Conservation (phyloP, 768 basidiomycete genomes). For the Xerocomus potaroensis region DNA sequence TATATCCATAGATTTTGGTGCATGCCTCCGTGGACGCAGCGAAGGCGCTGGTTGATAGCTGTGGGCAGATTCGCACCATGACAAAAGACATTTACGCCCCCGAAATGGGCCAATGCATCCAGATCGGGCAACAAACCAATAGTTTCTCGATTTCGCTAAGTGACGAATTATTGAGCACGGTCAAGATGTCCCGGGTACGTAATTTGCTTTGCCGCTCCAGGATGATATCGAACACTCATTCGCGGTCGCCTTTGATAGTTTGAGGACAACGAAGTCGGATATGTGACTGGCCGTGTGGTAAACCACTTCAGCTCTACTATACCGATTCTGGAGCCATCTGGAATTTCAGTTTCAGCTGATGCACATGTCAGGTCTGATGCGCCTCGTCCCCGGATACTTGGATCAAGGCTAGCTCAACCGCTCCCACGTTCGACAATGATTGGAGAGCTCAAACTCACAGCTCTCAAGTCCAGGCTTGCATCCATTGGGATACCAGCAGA, state of each 20-base stretch:
- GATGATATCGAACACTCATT: conserved; percentile 4
- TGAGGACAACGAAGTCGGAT: conserved; percentile 96
- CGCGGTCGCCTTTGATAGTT: conserved; percentile 49
- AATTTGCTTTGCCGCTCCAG: background rate
- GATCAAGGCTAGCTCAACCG: conserved; percentile 58
- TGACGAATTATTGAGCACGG: conserved; percentile 73
- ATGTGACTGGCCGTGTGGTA: conserved; percentile 83
- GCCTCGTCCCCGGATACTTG: conserved; percentile 45
- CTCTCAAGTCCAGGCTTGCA: conserved; percentile 76
- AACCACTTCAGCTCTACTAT: conserved; percentile 84
- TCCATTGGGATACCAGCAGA: conserved; percentile 81
- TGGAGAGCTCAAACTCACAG: conserved; percentile 90
- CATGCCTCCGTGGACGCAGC: conserved; percentile 69
- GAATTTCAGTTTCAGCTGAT: conserved; percentile 29
- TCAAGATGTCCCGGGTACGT: conserved; percentile 85
- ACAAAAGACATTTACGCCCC: conserved; percentile 91
- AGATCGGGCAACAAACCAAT: conserved; percentile 94
- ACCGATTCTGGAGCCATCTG: conserved; percentile 76
- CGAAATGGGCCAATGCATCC: conserved; percentile 64
- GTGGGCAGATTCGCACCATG: conserved; percentile 80
- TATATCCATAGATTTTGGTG: conserved; percentile 69
- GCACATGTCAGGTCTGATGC: conserved; percentile 20
- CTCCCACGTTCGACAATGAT: conserved; percentile 94
- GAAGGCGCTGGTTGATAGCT: conserved; percentile 71
- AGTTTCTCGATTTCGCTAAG: conserved; percentile 93